Evolutionary conservation across 768 basidiomycete species (phyloP), one percentile per base, ranked within the genome.

Genomic region (Cytidiella melzeri): DNA sequence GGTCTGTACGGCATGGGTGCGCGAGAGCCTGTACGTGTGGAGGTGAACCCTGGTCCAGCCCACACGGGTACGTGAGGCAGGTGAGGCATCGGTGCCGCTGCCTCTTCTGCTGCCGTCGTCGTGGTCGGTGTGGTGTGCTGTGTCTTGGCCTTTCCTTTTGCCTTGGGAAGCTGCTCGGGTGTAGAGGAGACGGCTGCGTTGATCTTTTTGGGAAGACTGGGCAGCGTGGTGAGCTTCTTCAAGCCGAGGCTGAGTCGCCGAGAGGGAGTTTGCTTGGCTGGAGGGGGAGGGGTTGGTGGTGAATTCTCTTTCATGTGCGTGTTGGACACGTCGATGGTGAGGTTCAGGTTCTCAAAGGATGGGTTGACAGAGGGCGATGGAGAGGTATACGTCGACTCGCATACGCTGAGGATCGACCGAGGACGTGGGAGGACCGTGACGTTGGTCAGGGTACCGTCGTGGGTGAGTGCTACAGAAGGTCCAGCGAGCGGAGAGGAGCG

Each of bases 401-500:
- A 7, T 7, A 34, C 15, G 30, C 30, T 34, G 30, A 10, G 52
- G 52, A 27, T 40, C 52, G 26, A 46, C 44, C 11, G 47, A 21
- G n/a, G 38, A 7, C 27, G 25, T 7, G 30, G 30, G 9, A 15
- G 30, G 30, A 34, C 30, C 30, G 15, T 7, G 30, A 15, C 30
- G 30, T 7, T 7, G 30, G 30, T 41, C 40, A 52, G 48, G n/a
- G 42, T 43, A 13, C 50, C 55, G 26, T 57, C 56, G 20, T 37
- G 40, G 36, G 52, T 37, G 39, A 51, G 47, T 5, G 59, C 56
- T 21, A 61, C 53, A 13, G 57, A 57, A 13, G 62, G 61, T 0
- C 62, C 62, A 4, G 62, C 62, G 40, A 64, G 61, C 0, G 62
- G 62, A 11, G 61, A 62, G 6, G 62, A 62, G 38, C 62, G 61